Evolutionary conservation across 1,284 basidiomycete species (phyloP), one percentile per base, ranked within the genome.

Genomic region (Entoloma clypeatum): DNA sequence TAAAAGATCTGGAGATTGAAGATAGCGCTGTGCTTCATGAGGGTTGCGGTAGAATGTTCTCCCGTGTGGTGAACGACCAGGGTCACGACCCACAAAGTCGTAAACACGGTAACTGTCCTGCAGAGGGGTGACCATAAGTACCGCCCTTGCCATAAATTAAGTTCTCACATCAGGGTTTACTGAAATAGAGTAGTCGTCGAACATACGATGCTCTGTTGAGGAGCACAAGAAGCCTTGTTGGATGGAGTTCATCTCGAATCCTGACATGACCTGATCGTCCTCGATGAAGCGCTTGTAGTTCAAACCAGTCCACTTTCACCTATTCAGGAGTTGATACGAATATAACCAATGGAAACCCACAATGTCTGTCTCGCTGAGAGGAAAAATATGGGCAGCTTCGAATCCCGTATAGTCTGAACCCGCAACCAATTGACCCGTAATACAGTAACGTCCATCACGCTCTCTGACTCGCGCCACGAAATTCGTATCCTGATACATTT

Each of bases 141-240:
- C 13, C 19, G 17, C 37, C 28, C 31, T 18, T 32, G n/a, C n/a
- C n/a, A 38, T 13, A 24, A 34, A 26, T 34, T 6, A 40, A 10
- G 11, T 38, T 34, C 36, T 36, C 34, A 49, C 45, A 40, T 49
- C 48, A 26, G 48, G 47, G 29, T 47, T 41, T 7, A 49, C 30
- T 19, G 25, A 40, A 33, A 49, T 34, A 17, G 40, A 41, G 27
- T 49, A 47, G 17, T 49, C 45, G 23, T 44, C 26, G 33, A 47
- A 49, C 41, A 47, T 40, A 13, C 31, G 33, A 32, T 49, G 45
- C 31, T 43, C 38, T n/a, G 45, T 41, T 11, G 44, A 43, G 23
- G 41, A 41, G 39, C 44, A 46, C 29, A 49, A 22, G 31, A 49
- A 49, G 34, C 48, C 48, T 44, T 44, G 44, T 29, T 47, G 45